Base-by-base conservation (phyloP, 2,329 filamentous ascomycete genomes). In the Sporothrix variecibatus region DNA sequence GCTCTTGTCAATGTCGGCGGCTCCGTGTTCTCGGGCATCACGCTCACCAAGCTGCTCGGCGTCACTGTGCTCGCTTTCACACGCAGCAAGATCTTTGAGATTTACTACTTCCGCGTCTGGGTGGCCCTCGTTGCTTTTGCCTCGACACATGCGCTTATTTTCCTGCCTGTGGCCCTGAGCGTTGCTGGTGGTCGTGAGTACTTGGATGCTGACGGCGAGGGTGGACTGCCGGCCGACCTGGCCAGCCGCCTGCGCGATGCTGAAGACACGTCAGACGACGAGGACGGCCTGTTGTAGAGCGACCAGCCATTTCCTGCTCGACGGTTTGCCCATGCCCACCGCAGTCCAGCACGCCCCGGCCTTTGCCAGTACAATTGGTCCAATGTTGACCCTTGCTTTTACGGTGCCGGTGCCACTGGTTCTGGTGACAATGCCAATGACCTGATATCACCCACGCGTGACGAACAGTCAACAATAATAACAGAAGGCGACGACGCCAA, bases 21-120 rank as follows among this genome's bases (percentile, higher is more conserved):
- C 6, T 96, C 93, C 64, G 97, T 99, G 15, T 97, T 99, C 80
- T 97, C 93, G 43, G 96, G 96, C 1, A 99, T 99, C 81, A 98
- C 95, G 0, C 87, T 99, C 71, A 99, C 96, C 1, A 99, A 99
- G 83, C 87, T 99, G 1, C 86, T 99, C 1, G 96, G 96, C 3
- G 95, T 99, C 0, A 92, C 88, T 64, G 96, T 99, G 49, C 86
- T 99, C 26, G 96, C 96, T 0, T 99, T 98, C 80, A 99, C 96
- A 8, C 87, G 93, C 71, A 97, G 94, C 82, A 99, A 98, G 89
- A 99, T 99, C 80, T 99, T 99, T 79, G 97, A 99, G 85, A 94
- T 99, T 74, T 99, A 99, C 84, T 99, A 99, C 83, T 99, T 99
- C 87, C 89, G 96, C 60, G 93, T 99, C 60, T 99, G 96, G 96